Conservation (phyloP, 2,329 filamentous ascomycete genomes). For the Exophiala bonariae region DNA sequence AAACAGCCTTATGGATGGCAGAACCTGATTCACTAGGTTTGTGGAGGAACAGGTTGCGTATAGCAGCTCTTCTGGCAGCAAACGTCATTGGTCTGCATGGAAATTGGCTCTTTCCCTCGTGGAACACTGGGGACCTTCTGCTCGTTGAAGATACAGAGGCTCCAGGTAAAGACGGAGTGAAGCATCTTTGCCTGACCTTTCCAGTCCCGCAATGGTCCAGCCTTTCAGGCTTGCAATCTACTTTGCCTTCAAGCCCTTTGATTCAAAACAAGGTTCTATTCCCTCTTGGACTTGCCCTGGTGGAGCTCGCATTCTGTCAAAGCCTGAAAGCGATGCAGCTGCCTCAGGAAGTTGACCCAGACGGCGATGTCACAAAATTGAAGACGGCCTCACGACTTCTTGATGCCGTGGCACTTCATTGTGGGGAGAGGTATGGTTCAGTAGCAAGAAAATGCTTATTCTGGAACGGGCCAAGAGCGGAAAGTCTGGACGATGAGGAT, state of each 20-base stretch:
- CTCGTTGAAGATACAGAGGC: too few species aligned
- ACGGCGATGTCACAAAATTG: slow-evolving; percentile 16
- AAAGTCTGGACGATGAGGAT: slow-evolving; percentile 16
- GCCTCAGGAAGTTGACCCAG: slow-evolving; percentile 19
- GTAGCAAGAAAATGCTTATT: slow-evolving; percentile 21
- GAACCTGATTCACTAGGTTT: too few species aligned
- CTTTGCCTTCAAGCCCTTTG: too few species aligned
- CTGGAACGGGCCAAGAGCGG: slow-evolving; percentile 12
- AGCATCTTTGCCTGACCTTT: too few species aligned
- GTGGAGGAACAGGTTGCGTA: background rate
- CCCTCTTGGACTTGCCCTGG: slow-evolving; percentile 19
- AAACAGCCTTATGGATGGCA: too few species aligned
- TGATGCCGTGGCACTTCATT: slow-evolving; percentile 18
- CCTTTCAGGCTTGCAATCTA: too few species aligned
- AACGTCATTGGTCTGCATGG: slow-evolving; percentile 13
- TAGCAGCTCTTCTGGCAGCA: slow-evolving; percentile 9
- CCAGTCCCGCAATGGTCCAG: too few species aligned
- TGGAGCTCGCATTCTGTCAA: slow-evolving; percentile 27
- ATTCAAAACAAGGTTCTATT: slow-evolving; percentile 23
- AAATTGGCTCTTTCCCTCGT: slow-evolving; percentile 5
- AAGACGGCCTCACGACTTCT: slow-evolving; percentile 25
- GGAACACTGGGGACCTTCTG: slow-evolving; percentile 7
- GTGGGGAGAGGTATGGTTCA: slow-evolving; percentile 24
- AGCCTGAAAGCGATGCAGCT: slow-evolving; percentile 15
- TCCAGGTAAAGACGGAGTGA: too few species aligned